Conservation (phyloP, 306 rosid species). For the Fagus sylvatica region DNA sequence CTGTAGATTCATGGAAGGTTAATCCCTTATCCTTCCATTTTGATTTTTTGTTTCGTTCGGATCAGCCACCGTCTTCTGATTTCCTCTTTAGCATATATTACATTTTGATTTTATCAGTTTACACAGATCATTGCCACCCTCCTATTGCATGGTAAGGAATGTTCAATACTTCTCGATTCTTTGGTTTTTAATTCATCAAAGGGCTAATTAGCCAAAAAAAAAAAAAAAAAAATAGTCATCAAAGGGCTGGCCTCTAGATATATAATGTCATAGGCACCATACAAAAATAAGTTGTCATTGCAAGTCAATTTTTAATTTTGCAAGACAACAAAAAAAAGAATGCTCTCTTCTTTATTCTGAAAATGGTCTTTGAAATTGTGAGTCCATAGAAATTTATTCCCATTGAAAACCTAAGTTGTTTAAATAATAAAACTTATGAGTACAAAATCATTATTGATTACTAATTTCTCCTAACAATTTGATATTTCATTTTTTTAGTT, state of each 20-base stretch:
- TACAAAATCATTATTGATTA: too few relatives aligned
- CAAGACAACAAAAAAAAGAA: background rate
- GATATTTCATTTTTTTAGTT: too few relatives aligned
- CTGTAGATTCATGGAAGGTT: conserved; percentile 45
- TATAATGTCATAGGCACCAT: too few relatives aligned
- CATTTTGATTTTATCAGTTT: conserved; percentile 6
- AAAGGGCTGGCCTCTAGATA: too few relatives aligned
- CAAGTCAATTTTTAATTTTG: too few relatives aligned
- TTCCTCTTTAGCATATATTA: conserved; percentile 31
- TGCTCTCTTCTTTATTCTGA: background rate
- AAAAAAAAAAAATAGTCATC: background rate
- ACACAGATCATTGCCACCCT: conserved; percentile 22
- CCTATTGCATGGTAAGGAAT: conserved; percentile 1
- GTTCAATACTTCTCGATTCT: background rate
- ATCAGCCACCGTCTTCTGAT: conserved; percentile 29
- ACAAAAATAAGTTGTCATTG: too few relatives aligned
- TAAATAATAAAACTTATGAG: too few relatives aligned
- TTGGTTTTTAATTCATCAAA: background rate
- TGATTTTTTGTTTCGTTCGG: conserved; percentile 14
- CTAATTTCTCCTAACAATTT: too few relatives aligned
- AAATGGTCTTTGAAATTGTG: too few relatives aligned
- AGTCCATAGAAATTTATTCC: too few relatives aligned
- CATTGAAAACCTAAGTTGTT: too few relatives aligned
- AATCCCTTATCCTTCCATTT: conserved; percentile 30
- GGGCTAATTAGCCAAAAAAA: background rate